phyloP scores from a whole-genome alignment of 2,329 filamentous ascomycete species.

The Coniochaeta hoffmannii region DNA sequence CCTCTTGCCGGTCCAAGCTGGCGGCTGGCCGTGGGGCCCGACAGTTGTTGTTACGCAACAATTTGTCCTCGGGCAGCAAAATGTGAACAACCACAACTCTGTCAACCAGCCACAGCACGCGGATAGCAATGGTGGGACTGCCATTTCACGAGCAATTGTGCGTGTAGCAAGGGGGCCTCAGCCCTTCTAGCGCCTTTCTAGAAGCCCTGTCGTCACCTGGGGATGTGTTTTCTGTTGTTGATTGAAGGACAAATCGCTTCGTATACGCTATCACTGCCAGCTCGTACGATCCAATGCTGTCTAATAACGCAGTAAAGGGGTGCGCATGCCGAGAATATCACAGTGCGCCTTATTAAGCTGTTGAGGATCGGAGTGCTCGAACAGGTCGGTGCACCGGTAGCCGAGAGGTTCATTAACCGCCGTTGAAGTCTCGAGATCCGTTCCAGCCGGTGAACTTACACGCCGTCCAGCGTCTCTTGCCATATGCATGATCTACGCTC shows the following conservation, averaged over 20 bases:
- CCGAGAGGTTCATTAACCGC: not conserved
- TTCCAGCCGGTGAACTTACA: too few relatives aligned
- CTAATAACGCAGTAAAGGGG: too few relatives aligned
- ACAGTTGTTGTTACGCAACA: constrained; percentile 2
- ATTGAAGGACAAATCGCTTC: not conserved
- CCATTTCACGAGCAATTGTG: not conserved
- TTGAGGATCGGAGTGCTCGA: too few relatives aligned
- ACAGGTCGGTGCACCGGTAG: not conserved
- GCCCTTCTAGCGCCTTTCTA: not conserved
- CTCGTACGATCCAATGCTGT: not conserved
- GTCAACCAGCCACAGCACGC: not conserved
- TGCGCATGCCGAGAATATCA: too few relatives aligned
- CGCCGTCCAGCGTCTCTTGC: too few relatives aligned
- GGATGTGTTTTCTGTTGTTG: not conserved
- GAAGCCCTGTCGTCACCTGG: not conserved
- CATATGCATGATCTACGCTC: too few relatives aligned
- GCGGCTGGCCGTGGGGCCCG: not conserved
- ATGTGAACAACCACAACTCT: not conserved
- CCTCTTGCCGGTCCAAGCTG: not conserved
- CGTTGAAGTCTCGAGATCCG: too few relatives aligned
- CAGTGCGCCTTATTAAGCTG: not conserved
- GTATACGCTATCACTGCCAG: not conserved
- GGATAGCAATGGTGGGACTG: not conserved
- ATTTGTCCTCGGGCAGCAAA: constrained; percentile 2
- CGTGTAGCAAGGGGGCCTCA: not conserved